Conservation (phyloP, 1,284 basidiomycete species). For the Psilocybe mexicana region DNA sequence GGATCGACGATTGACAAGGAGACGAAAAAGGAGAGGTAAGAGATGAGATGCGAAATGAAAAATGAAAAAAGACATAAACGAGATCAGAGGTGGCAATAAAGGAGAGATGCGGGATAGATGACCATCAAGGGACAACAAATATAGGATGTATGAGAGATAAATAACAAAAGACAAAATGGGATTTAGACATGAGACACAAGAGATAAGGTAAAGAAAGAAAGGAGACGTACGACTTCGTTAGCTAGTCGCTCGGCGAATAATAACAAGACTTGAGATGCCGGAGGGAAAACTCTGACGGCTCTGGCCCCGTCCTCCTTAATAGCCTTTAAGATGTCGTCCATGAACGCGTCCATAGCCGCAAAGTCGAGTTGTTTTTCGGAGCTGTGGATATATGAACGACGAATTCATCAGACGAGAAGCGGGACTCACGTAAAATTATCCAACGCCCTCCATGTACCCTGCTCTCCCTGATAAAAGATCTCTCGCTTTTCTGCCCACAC, state of each 20-base stretch:
- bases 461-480: constrained; percentile 78
- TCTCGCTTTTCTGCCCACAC: constrained; percentile 94
- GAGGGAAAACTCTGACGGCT: constrained; percentile 86
- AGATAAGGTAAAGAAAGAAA: constrained; percentile 16
- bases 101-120: no score
- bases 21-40: neutral
- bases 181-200: no score
- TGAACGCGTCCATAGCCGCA: constrained; percentile 91
- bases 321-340: constrained; percentile 65
- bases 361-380: constrained; percentile 72
- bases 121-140: no score
- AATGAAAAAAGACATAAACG: neutral
- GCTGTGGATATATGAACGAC: constrained; percentile 16
- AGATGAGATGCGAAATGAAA: neutral
- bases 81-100: no score
- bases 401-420: constrained; percentile 12
- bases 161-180: neutral
- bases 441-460: constrained; percentile 74
- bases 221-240: constrained; percentile 63
- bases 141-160: neutral
- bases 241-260: constrained; percentile 78
- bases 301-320: constrained; percentile 77
- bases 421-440: constrained; percentile 80
- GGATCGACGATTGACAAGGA: neutral
- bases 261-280: constrained; percentile 69